Percentiles rank a stretch among this genome's conserved stretches.
Conservation (phyloP, 768 basidiomycete genomes). For the Tephrocybe sp. region DNA sequence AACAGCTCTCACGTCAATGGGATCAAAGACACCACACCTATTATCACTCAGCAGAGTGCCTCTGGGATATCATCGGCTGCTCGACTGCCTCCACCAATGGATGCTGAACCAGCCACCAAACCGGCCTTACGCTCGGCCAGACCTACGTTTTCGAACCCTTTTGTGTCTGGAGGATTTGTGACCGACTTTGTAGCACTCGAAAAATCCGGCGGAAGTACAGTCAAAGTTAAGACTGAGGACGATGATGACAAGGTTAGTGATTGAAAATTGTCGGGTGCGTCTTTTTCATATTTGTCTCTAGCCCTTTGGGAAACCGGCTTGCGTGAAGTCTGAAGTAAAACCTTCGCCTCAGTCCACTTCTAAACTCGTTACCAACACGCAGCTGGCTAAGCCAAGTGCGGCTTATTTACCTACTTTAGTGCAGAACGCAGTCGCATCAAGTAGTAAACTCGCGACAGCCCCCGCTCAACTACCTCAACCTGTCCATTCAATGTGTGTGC, state of each 20-base stretch:
- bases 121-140: slow-evolving; percentile 9
- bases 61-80: neutral
- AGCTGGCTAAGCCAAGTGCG: neutral
- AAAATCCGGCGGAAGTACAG: neutral
- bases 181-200: slow-evolving; percentile 38
- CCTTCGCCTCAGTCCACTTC: no score
- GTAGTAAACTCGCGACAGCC: slow-evolving; percentile 29
- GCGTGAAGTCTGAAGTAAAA: neutral
- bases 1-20: neutral
- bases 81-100: slow-evolving; percentile 5
- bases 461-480: slow-evolving; percentile 1
- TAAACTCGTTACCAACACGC: no score
- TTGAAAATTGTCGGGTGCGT: neutral
- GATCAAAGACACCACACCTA: neutral
- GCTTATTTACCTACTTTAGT: neutral
- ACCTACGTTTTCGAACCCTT: slow-evolving; percentile 36
- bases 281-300: neutral
- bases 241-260: slow-evolving; percentile 8
- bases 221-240: neutral
- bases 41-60: neutral
- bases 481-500: neutral
- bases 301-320: neutral
- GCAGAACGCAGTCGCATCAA: slow-evolving; percentile 35
- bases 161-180: slow-evolving; percentile 51
- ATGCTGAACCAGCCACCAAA: neutral